Base-by-base conservation (phyloP, 2,329 filamentous ascomycete species). In the Diaporthe capsici region DNA sequence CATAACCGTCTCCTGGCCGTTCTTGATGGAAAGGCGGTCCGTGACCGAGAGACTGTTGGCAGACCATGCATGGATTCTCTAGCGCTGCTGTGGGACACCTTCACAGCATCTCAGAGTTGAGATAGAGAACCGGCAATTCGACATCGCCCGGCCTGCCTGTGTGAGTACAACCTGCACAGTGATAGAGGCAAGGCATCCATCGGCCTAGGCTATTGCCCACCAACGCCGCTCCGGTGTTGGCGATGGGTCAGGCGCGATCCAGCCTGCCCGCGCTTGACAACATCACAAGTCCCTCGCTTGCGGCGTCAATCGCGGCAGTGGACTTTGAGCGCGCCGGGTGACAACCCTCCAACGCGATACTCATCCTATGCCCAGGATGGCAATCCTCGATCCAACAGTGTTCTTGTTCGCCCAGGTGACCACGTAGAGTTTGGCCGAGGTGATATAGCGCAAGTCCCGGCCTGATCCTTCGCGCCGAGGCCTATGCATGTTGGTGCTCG, bases 381-480 rank as follows among this genome's bases (percentile, higher is more conserved):
- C 37, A 20, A 73, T 65, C 31, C 57, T 55, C n/a, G 49, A n/a
- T 37, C 58, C 44, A 44, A n/a, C 70, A 51, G 34, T 47, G 17
- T 42, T 65, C n/a, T 37, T 55, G 39, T 73, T 57, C 31, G 34
- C 22, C 47, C 71, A 53, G 20, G 5, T 55, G 58, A 51, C 71
- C 47, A 28, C 49, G 44, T 37, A 44, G 44, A 25, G 12, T 53
- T 53, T 25, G 49, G 65, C 65, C 63, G 17, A 68, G 49, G 44
- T 53, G 63, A 68, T 34, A 51, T 68, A 31, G 44, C 63, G 63
- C 47, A 20, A 39, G 47, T 53, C 20, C 65, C 34, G 65, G 47
- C 65, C 65, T 68, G 34, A 55, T 70, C 65, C 65, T 70, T 70
- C 65, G 65, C 49, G 47, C 47, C 15, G 34, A 55, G 34, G 9